Evolutionary conservation across 345 rosid species (phyloP), one percentile per base, ranked within the genome.

Genomic region (Crucihimalaya himalaica): DNA sequence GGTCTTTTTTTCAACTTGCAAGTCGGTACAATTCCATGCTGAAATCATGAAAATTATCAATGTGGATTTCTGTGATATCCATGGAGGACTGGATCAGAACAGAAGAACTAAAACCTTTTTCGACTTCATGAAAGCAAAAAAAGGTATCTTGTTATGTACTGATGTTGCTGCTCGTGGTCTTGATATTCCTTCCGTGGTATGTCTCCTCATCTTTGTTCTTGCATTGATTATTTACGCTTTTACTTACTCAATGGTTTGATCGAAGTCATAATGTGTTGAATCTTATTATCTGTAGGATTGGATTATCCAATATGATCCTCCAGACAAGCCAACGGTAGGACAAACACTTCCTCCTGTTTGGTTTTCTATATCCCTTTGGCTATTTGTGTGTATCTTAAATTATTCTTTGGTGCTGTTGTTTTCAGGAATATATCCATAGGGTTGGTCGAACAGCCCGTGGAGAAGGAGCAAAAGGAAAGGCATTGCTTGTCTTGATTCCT

Each of bases 371-470:
- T 62, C 65, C 31, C 23, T 52, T 42, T 52, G 18, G 23, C n/a
- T 23, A 19, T 55, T 51, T 42, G 16, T 61, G 15, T 53, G 57
- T 3, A 29, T 62, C 70, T 32, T 53, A 9, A 14, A 56, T 83
- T 27, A 51, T 66, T 28, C 34, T 14, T 32, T 51, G 50, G 37
- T 54, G 14, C 4, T 74, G 12, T 29, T 76, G 54, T 57, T 69
- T 83, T 70, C 84, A 95, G 99, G 99, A 92, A 75, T 96, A 96
- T 75, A 89, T 96, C 73, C 99, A 96, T 70, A 86, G 99, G 81
- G 99, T 95, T 74, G 99, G 99, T 75, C 93, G 97, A 75, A 95
- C 98, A 63, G 98, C 99, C 11, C 98, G 98, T 76, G 99, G 99
- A 25, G 98, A 95, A 89, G 99, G 97, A 76, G 90, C 86, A 74